A percentile compares a stretch with the other conserved stretches of the same genome.
Evolutionary conservation across 2,329 filamentous ascomycete genomes (phyloP).

Genomic region (Talaromyces sp.): DNA sequence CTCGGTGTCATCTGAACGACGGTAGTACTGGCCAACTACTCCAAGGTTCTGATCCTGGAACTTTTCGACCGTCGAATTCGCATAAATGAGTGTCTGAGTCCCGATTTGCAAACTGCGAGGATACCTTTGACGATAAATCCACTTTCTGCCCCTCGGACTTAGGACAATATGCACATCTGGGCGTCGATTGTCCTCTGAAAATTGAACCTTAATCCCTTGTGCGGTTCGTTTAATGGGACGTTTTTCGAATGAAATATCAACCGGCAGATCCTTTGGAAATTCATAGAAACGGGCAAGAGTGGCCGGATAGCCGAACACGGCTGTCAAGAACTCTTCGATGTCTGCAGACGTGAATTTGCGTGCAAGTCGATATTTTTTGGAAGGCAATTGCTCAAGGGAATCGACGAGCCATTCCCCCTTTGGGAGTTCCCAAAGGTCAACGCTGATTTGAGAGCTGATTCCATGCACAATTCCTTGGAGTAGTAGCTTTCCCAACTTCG

Average conservation of each 20-base stretch:
- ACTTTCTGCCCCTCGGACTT: background rate
- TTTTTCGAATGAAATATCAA: background rate
- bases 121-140: background rate
- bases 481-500: slow-evolving; percentile 19
- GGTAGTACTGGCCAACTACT: background rate
- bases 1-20: slow-evolving; percentile 5
- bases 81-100: slow-evolving; percentile 1
- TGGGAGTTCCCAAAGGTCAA: slow-evolving; percentile 48
- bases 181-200: background rate
- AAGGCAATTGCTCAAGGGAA: slow-evolving; percentile 3
- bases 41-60: background rate
- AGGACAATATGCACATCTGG: slow-evolving; percentile 4
- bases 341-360: slow-evolving; percentile 62
- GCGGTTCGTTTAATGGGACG: background rate
- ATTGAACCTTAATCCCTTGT: slow-evolving; percentile 4
- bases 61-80: background rate
- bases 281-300: slow-evolving; percentile 59
- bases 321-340: slow-evolving; percentile 73
- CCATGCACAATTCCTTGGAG: slow-evolving; percentile 28
- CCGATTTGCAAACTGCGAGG: slow-evolving; percentile 5
- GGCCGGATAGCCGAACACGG: slow-evolving; percentile 70
- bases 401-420: slow-evolving; percentile 61
- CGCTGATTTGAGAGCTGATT: slow-evolving; percentile 49
- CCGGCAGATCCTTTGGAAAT: background rate
- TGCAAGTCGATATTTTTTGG: slow-evolving; percentile 36